phyloP scores from a whole-genome alignment of 2,329 filamentous ascomycete species.

The Escovopsis sp. region DNA sequence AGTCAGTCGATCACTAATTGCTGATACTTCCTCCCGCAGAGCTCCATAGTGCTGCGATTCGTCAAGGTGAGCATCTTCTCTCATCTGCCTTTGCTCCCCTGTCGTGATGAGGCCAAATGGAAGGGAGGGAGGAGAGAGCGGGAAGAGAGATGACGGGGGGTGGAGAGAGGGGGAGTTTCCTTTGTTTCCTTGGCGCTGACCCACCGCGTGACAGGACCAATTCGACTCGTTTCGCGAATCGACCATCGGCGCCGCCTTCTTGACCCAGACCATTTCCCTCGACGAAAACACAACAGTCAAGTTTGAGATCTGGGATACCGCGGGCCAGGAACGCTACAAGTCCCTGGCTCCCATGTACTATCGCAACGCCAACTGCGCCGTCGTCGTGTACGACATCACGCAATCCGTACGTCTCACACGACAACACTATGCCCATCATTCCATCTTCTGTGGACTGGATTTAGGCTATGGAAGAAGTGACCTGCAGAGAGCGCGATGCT shows the following conservation, averaged over 20 bases:
- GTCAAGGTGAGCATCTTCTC: constrained; percentile 59
- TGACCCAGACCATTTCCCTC: constrained; percentile 96
- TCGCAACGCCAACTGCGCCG: constrained; percentile 96
- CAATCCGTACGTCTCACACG: constrained; percentile 75
- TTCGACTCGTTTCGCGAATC: constrained; percentile 96
- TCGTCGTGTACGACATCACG: constrained; percentile 98
- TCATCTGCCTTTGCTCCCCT: background rate
- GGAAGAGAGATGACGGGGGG: too few relatives aligned
- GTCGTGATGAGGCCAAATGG: too few relatives aligned
- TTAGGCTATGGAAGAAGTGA: too few relatives aligned
- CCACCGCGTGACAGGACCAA: constrained; percentile 55
- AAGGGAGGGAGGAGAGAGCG: background rate
- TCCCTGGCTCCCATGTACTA: constrained; percentile 99
- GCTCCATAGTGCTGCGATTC: constrained; percentile 92
- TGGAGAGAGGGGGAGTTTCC: too few relatives aligned
- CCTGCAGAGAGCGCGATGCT: constrained; percentile 1
- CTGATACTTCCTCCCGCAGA: constrained; percentile 37
- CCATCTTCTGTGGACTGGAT: background rate
- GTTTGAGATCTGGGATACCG: constrained; percentile 99
- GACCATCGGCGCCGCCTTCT: constrained; percentile 94
- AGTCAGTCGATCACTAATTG: background rate
- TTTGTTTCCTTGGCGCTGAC: constrained; percentile 6
- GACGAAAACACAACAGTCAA: constrained; percentile 98
- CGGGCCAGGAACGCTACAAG: constrained; percentile 97
- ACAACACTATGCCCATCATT: too few relatives aligned